phyloP scores from a whole-genome alignment of 1,139 yeast species.

The Fermentozyma sake region DNA sequence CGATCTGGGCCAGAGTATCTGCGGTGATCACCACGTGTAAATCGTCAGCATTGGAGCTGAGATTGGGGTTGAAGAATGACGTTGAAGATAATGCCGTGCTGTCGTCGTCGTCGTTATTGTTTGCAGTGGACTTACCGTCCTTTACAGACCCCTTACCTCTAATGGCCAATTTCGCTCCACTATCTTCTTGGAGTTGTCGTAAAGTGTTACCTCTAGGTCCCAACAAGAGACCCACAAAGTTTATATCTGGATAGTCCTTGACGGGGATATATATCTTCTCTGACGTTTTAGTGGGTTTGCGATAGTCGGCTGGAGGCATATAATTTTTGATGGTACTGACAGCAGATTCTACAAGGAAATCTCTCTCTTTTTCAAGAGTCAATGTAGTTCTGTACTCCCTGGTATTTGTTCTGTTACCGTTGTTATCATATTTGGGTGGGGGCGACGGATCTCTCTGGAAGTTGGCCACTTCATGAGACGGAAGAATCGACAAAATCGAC shows the following conservation, averaged over 20 bases:
- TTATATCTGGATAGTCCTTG: slow-evolving; percentile 84
- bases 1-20: slow-evolving; percentile 73
- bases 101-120: slow-evolving; percentile 24
- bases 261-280: slow-evolving; percentile 87
- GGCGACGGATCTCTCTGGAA: slow-evolving; percentile 76
- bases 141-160: slow-evolving; percentile 95
- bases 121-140: slow-evolving; percentile 67
- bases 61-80: slow-evolving; percentile 21
- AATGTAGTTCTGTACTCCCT: slow-evolving; percentile 63
- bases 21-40: slow-evolving; percentile 86
- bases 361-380: slow-evolving; percentile 73
- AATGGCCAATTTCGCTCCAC: slow-evolving; percentile 83
- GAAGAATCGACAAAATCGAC: slow-evolving; percentile 35
- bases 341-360: slow-evolving; percentile 69
- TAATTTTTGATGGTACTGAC: slow-evolving; percentile 71
- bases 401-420: slow-evolving; percentile 83
- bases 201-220: slow-evolving; percentile 97
- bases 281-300: slow-evolving; percentile 62
- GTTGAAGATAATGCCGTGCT: slow-evolving; percentile 11
- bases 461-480: slow-evolving; percentile 31
- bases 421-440: slow-evolving; percentile 81
- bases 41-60: slow-evolving; percentile 51
- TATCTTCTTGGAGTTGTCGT: slow-evolving; percentile 71
- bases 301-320: slow-evolving; percentile 76
- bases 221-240: slow-evolving; percentile 82